Percentiles rank a stretch among this genome's conserved stretches.
Conservation (phyloP, 768 basidiomycete species). For the Kwoniella dendrophila region DNA sequence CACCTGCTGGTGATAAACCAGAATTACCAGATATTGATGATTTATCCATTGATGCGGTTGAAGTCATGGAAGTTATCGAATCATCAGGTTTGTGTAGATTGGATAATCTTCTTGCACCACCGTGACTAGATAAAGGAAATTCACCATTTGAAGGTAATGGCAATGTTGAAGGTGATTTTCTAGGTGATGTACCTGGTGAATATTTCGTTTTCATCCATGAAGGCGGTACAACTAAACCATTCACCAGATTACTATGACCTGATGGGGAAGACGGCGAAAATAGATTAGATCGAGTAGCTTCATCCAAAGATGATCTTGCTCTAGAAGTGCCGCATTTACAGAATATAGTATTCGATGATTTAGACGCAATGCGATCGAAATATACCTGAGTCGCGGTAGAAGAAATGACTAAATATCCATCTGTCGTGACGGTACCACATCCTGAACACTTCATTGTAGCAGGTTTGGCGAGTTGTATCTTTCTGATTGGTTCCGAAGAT, state of each 20-base stretch:
- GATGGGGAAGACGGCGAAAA: not conserved
- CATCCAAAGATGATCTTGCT: slow-evolving; percentile 26
- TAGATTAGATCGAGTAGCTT: not conserved
- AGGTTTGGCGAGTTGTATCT: slow-evolving; percentile 66
- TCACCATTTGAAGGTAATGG: slow-evolving; percentile 44
- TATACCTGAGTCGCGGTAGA: slow-evolving; percentile 68
- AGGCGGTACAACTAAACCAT: slow-evolving; percentile 34
- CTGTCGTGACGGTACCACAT: slow-evolving; percentile 70
- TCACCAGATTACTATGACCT: not conserved
- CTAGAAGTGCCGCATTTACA: slow-evolving; percentile 26
- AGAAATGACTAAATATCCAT: slow-evolving; percentile 68
- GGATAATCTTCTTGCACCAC: slow-evolving; percentile 36
- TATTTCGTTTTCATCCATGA: slow-evolving; percentile 10
- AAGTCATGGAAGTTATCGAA: not conserved
- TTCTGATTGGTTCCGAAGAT: slow-evolving; percentile 62
- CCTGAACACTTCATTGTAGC: slow-evolving; percentile 65
- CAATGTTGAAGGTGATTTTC: slow-evolving; percentile 35
- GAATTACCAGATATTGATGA: slow-evolving; percentile 1
- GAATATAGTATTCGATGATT: slow-evolving; percentile 3
- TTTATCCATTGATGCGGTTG: slow-evolving; percentile 14
- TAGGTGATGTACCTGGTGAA: slow-evolving; percentile 34
- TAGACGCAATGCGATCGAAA: slow-evolving; percentile 65
- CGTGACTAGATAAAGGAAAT: slow-evolving; percentile 47
- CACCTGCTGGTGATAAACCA: slow-evolving; percentile 2
- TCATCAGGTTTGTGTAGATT: slow-evolving; percentile 36